Conservation (phyloP, 345 rosid species). For the Populus pruinosa region DNA sequence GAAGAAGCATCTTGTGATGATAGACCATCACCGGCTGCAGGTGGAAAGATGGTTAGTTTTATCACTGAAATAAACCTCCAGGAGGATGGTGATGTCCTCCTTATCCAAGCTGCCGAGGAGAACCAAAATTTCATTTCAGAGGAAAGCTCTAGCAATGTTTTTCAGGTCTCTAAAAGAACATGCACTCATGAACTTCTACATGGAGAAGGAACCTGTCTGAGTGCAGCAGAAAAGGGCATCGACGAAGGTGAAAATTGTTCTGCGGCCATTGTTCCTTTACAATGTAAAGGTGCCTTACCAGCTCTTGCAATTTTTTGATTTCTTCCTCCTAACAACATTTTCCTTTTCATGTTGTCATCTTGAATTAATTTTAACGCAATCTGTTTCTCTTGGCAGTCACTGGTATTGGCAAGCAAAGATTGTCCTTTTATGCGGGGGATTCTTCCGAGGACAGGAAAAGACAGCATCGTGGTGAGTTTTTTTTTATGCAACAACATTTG, state of each 20-base stretch:
- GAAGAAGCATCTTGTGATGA: not conserved
- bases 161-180: slow-evolving; percentile 1
- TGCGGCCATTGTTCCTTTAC: not conserved
- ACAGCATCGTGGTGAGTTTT: not conserved
- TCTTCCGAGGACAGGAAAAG: not conserved
- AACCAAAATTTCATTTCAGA: not conserved
- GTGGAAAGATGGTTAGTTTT: not conserved
- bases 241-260: not conserved
- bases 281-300: not conserved
- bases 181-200: not conserved
- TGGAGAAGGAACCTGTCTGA: not conserved
- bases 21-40: slow-evolving; percentile 8
- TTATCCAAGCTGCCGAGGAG: not conserved
- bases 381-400: not conserved
- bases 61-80: slow-evolving; percentile 3
- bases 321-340: not conserved
- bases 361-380: not conserved
- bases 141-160: not conserved
- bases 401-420: not conserved
- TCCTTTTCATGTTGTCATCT: too few species aligned
- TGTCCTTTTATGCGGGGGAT: not conserved
- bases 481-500: not conserved
- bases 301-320: not conserved
- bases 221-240: slow-evolving; percentile 6
- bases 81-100: slow-evolving; percentile 1